Evolutionary conservation across 805 yeast species (phyloP), one percentile per base, ranked within the genome.

Genomic region (Ogataea pilisensis): DNA sequence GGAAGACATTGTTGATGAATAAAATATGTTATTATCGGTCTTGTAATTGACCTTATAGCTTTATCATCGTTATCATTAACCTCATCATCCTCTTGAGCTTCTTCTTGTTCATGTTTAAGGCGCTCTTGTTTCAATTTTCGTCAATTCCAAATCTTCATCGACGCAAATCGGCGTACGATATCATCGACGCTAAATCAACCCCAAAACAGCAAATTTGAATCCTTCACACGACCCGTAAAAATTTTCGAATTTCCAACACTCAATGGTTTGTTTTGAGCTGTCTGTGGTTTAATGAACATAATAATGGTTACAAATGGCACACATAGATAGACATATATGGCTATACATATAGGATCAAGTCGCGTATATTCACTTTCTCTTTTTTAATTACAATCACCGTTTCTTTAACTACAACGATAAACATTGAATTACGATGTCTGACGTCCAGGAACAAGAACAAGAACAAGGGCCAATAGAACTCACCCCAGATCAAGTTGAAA

Each of bases 401-500:
- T n/a, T n/a, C n/a, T n/a, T n/a, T n/a, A n/a, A n/a, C n/a, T n/a
- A n/a, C n/a, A n/a, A n/a, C n/a, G n/a, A n/a, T n/a, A n/a, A n/a
- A n/a, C n/a, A n/a, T n/a, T n/a, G n/a, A n/a, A n/a, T n/a, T n/a
- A n/a, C n/a, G n/a, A 22, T 30, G 34, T 1, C 33, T 16, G 29
- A 22, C 19, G 28, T 17, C n/a, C 28, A 30, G 34, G 37, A 38
- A 28, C 35, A 32, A 37, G 28, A 28, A 24, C 19, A 20, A 22
- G 34, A 36, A 29, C 35, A 38, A 22, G 30, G 8, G n/a, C 31
- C 30, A 16, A 19, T 38, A 5, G 30, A 38, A 36, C 44, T 57
- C n/a, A 51, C 61, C 24, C 45, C 54, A 9, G 54, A 55, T 27
- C 72, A 72, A 49, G 51, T 67, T 31, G 70, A 57, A 34, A 55